These are phyloP conservation scores for Suhomyces atakaporum DNA, from an alignment of 1,139 yeast species.

Conservation along the genomic window DNA sequence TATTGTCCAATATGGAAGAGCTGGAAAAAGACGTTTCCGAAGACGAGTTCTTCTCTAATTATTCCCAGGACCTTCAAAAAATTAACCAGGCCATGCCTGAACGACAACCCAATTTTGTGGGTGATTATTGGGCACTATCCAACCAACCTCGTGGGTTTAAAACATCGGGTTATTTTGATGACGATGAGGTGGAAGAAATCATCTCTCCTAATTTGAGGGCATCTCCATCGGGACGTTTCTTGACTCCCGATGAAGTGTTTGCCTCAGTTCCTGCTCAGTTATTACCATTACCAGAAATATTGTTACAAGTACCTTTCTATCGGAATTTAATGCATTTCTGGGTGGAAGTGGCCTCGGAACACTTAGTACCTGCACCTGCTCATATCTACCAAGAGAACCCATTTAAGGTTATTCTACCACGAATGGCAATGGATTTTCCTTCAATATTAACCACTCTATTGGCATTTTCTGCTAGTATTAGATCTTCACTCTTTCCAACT, in stretches of 20 bases:
- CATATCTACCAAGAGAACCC: slow-evolving; percentile 63
- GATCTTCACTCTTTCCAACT: slow-evolving; percentile 25
- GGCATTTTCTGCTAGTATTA: slow-evolving; percentile 67
- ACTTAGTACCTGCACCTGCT: slow-evolving; percentile 70
- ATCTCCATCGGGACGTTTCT: slow-evolving; percentile 1
- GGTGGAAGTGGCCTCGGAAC: slow-evolving; percentile 60
- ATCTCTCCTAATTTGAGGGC: not conserved
- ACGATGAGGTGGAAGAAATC: slow-evolving; percentile 3
- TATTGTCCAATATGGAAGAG: slow-evolving; percentile 18
- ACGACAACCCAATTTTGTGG: slow-evolving; percentile 13
- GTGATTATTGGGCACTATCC: slow-evolving; percentile 11
- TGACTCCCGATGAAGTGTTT: slow-evolving; percentile 16
- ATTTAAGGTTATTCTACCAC: slow-evolving; percentile 63
- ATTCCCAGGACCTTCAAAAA: slow-evolving; percentile 21
- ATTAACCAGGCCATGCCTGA: slow-evolving; percentile 17
- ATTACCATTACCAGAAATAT: slow-evolving; percentile 57
- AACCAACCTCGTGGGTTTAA: not conserved
- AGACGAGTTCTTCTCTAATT: slow-evolving; percentile 11
- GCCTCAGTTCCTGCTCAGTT: slow-evolving; percentile 47
- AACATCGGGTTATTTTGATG: not conserved
- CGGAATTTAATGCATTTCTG: slow-evolving; percentile 64
- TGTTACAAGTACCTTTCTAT: slow-evolving; percentile 60
- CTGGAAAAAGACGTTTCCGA: not conserved
- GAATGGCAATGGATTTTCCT: slow-evolving; percentile 64
- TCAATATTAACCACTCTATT: slow-evolving; percentile 61